Evolutionary conservation across 768 basidiomycete species (phyloP).

Genomic region (Hygrophorus pudorinus): DNA sequence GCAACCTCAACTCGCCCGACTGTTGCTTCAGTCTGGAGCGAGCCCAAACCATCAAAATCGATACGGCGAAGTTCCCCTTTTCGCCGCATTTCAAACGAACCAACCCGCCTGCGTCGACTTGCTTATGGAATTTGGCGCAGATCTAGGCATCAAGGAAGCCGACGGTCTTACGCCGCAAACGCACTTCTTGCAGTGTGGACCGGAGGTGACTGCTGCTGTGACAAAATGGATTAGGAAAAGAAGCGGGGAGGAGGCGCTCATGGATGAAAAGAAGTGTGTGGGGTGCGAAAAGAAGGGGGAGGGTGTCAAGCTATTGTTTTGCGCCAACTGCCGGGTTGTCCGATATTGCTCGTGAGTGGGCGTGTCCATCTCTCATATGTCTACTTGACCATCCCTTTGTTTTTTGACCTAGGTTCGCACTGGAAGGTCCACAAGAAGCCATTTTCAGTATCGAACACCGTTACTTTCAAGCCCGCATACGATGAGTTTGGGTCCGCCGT

Average conservation of each 20-base stretch:
- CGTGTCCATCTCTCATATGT: neutral
- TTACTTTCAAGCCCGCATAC: constrained; percentile 39
- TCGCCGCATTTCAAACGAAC: constrained; percentile 21
- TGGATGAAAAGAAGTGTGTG: constrained; percentile 37
- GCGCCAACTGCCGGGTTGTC: constrained; percentile 32
- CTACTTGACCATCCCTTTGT: neutral
- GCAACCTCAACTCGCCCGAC: constrained; percentile 22
- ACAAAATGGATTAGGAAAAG: constrained; percentile 38
- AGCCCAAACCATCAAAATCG: constrained; percentile 39
- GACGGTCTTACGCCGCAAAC: constrained; percentile 25
- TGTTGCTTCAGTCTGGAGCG: constrained; percentile 36
- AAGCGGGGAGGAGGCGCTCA: constrained; percentile 29
- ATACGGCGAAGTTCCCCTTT: constrained; percentile 36
- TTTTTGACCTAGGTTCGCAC: constrained; percentile 23
- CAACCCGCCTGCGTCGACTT: constrained; percentile 27
- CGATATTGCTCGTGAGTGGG: constrained; percentile 45
- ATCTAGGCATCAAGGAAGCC: constrained; percentile 28
- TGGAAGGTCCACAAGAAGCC: constrained; percentile 43
- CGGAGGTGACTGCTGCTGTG: constrained; percentile 33
- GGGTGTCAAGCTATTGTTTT: constrained; percentile 23
- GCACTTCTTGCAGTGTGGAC: constrained; percentile 26
- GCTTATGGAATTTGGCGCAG: constrained; percentile 40
- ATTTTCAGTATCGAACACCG: constrained; percentile 31
- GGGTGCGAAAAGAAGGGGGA: constrained; percentile 18
- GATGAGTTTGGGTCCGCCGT: constrained; percentile 4